Evolutionary conservation across 805 yeast genomes (phyloP).

Genomic region (Pichia gijzeniarum): DNA sequence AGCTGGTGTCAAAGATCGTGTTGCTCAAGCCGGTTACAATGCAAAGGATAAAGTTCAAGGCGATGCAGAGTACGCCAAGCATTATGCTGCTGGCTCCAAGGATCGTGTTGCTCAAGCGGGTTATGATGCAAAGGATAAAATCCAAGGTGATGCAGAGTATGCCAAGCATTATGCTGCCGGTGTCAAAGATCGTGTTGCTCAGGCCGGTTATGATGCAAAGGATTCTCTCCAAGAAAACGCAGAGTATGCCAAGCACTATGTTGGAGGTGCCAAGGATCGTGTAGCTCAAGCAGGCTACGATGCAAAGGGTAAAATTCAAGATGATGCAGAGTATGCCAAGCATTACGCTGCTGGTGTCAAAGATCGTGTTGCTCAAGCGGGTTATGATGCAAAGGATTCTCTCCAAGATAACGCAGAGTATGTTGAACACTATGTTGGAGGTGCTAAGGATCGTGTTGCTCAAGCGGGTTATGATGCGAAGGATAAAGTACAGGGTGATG

Average conservation of each 20-base stretch:
- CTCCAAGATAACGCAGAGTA: conserved; percentile 2
- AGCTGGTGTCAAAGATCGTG: background rate
- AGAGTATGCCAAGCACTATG: conserved; percentile 5
- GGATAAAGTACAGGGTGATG: background rate
- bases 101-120: conserved; percentile 6
- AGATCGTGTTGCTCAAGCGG: conserved; percentile 4
- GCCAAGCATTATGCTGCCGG: conserved; percentile 2
- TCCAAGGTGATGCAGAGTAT: background rate
- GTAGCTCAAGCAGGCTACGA: conserved; percentile 7
- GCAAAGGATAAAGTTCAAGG: conserved; percentile 1
- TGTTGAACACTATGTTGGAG: conserved; percentile 1
- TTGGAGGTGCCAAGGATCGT: conserved; percentile 3
- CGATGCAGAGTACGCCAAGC: conserved; percentile 5
- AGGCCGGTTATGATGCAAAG: conserved; percentile 8
- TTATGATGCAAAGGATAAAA: conserved; percentile 15
- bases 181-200: conserved; percentile 1
- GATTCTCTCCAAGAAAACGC: conserved; percentile 3
- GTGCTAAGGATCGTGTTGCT: background rate
- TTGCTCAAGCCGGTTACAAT: conserved; percentile 9
- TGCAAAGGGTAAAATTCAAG: background rate
- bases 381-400: background rate
- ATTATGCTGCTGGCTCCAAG: conserved; percentile 3
- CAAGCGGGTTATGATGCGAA: background rate
- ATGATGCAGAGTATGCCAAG: conserved; percentile 5
- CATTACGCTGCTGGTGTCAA: conserved; percentile 4